Conservation (phyloP, 2,329 filamentous ascomycete genomes). For the Arthroderma sp. region DNA sequence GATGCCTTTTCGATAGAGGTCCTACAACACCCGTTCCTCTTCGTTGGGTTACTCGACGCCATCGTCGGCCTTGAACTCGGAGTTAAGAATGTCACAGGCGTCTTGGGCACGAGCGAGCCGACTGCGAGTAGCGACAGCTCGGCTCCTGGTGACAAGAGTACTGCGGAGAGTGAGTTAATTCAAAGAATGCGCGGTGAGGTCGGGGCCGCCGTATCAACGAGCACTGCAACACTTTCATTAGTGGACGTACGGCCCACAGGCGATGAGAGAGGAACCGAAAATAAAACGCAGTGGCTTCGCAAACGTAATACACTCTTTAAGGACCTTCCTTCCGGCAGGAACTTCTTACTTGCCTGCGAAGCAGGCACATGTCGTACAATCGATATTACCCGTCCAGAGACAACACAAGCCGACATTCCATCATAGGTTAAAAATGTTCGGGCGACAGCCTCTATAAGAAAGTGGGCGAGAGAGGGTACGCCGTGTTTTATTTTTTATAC, state of each 20-base stretch:
- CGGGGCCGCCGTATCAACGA: slow-evolving; percentile 20
- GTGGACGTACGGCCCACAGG: slow-evolving; percentile 18
- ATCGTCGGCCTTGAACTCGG: slow-evolving; percentile 66
- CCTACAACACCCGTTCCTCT: slow-evolving; percentile 84
- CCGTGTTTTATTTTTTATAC: no score
- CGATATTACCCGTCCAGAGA: slow-evolving; percentile 16
- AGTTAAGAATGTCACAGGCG: slow-evolving; percentile 45
- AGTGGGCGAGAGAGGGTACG: no score
- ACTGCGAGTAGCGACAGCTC: slow-evolving; percentile 4
- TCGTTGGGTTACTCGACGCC: slow-evolving; percentile 62
- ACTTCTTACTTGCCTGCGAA: slow-evolving; percentile 28
- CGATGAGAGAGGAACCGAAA: slow-evolving; percentile 20
- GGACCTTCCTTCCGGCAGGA: slow-evolving; percentile 26
- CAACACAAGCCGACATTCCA: neutral
- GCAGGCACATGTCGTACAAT: slow-evolving; percentile 23
- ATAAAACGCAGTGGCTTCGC: slow-evolving; percentile 27
- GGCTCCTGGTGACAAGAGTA: slow-evolving; percentile 11
- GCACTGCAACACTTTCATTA: slow-evolving; percentile 21
- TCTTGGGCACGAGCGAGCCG: slow-evolving; percentile 29
- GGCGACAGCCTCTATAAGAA: no score
- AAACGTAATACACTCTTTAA: slow-evolving; percentile 25
- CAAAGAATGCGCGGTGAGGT: slow-evolving; percentile 23
- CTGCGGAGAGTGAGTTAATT: slow-evolving; percentile 10
- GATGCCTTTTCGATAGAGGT: slow-evolving; percentile 84
- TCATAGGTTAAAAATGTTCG: no score